Base-by-base conservation (phyloP, 306 rosid species). In the Hippophae gyantsensis region DNA sequence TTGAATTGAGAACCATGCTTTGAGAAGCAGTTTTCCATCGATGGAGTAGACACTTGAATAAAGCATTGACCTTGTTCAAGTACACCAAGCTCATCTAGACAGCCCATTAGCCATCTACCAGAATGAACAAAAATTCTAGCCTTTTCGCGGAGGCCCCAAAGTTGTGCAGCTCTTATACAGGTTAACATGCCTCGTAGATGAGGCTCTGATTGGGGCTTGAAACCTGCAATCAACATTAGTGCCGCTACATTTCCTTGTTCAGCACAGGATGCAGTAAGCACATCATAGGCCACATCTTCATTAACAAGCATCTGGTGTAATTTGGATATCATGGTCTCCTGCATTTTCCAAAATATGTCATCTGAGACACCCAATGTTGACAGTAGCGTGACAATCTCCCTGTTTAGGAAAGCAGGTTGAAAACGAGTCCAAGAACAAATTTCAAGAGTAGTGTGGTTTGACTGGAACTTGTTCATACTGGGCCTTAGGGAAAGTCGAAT, bases 211-310 rank as follows among this genome's bases (percentile, higher is more conserved):
- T 74, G 76, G 57, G 95, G 98, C 76, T 72, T 79, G 58, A 87
- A 90, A 62, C 98, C 96, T 23, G 86, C 95, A 68, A 95, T 90
- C 69, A 90, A 76, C 98, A 90, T 90, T 60, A 87, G 78, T 66
- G 96, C 89, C 9, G 95, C 94, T 6, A 78, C 84, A 72, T 83
- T 83, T 71, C 95, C 98, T 68, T 85, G 84, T 43, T 85, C 94
- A 14, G 89, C 82, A 74, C 97, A 89, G 49, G 97, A 89, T 47
- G 78, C 75, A 2, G 85, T 89, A 10, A 89, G 89, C 64, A 89
- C 87, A 52, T 89, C 83, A 66, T 73, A 83, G 1, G 95, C 97
- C 43, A 79, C 83, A 47, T 85, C 89, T 13, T 73, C 66, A 44
- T 86, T 82, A 12, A 64, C 73, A 42, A 81, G 78, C 89, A 89